Evolutionary conservation across 768 basidiomycete species (phyloP), one percentile per base, ranked within the genome.

Genomic region (Boletus tomentosulus): DNA sequence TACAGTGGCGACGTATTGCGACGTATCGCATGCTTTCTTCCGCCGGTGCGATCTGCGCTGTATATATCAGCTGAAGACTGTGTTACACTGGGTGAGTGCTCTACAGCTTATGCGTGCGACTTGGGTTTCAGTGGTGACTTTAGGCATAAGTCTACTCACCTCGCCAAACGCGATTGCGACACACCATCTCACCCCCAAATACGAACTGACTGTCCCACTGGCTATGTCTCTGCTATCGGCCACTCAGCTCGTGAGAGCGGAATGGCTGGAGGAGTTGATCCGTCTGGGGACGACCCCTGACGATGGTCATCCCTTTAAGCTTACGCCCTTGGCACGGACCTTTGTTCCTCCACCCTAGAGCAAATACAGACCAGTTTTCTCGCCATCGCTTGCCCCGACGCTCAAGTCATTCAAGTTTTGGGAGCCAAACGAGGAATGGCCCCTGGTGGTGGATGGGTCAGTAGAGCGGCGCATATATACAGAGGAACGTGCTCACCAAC

Each of bases 211-310:
- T 9, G 68, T 81, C 0, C 56, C 74, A 0, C 71, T 83, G 24
- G 82, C 81, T 1, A 70, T 78, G 0, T 87, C 88, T 12, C 74
- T 91, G 10, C 68, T 90, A 15, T 78, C 79, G 3, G 72, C 78
- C 0, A 74, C 78, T 13, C 74, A 77, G 11, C 77, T 90, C 45
- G 86, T 86, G 31, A 88, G 76, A 53, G 74, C 77, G 0, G 83
- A 85, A 45, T 92, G 89, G 89, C 68, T 90, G 25, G 66, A 69
- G 6, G 83, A 89, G 51, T 62, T 88, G 30, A 55, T 89, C 30
- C 75, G 77, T 2, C 71, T 82, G 0, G 83, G 83, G 8, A 67
- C 60, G 16, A 59, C 73, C 11, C 66, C 71, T 4, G 64, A 64
- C 4, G 65, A 69, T 12, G 55, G 63, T 2, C 68, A 78, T 37